Base-by-base conservation (phyloP, 805 yeast species). In the Starmerella cellae region DNA sequence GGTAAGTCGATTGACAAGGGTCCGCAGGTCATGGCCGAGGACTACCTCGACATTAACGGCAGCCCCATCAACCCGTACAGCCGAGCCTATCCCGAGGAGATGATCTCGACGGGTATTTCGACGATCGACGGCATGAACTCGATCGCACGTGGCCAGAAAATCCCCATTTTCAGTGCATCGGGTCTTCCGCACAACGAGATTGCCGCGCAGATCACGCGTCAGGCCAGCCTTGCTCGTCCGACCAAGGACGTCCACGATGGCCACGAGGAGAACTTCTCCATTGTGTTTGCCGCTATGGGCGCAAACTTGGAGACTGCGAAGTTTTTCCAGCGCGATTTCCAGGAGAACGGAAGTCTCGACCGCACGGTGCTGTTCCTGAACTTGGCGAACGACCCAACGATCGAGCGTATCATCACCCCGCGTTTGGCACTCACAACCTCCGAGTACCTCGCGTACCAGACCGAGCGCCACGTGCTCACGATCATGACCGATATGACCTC, bases 261-360 rank as follows among this genome's bases (percentile, higher is more conserved):
- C 59, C 99, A 91, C 66, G 98, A 91, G 68, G 99, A 91, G 58
- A 91, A 91, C 67, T 91, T 91, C 82, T 83, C 95, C 41, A 93
- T 91, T 66, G 99, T 91, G 30, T 91, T 91, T 60, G 99, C 97
- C 32, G 99, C 99, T 46, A 91, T 93, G 98, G 99, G 99, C 75
- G 98, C 88, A 54, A 91, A 93, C 64, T 75, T 91, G 68, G 99
- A 93, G 68, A 91, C 98, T 27, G 84, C 97, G 23, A 76, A 98
- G 64, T 91, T 91, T 70, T 91, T 91, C 79, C 84, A 88, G 69
- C 97, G 91, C 68, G 99, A 91, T 69, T 91, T 91, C 68, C 97
- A 93, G 71, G 97, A 91, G 66, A 91, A 91, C 60, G 99, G 99
- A 26, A 87, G 96, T 22, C 73, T 91, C 59, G 99, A 91, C 66